Evolutionary conservation across 495 filamentous ascomycete species (phyloP).

Genomic region (Platismatia glauca): DNA sequence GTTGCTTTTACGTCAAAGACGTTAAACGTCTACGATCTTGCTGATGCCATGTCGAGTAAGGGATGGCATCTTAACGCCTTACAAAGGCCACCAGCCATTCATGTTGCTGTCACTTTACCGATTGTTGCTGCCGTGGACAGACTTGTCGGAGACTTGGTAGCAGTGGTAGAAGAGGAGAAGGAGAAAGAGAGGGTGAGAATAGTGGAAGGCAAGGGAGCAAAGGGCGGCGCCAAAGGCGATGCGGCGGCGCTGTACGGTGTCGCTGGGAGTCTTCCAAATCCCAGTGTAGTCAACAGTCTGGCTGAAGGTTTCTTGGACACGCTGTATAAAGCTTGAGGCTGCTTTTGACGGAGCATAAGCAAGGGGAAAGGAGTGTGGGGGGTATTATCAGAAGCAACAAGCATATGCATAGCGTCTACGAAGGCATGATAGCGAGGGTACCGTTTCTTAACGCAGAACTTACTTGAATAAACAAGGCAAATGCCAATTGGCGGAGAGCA

Average conservation of each 20-base stretch:
- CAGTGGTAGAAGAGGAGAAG: slow-evolving; percentile 68
- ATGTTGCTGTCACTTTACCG: slow-evolving; percentile 89
- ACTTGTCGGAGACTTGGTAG: slow-evolving; percentile 67
- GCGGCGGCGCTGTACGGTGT: slow-evolving; percentile 89
- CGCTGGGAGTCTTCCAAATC: slow-evolving; percentile 88
- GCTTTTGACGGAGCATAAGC: not conserved
- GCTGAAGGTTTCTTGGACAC: slow-evolving; percentile 90
- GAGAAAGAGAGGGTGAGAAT: slow-evolving; percentile 51
- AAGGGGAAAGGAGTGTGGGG: not conserved
- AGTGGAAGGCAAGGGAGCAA: slow-evolving; percentile 65
- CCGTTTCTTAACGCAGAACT: not conserved
- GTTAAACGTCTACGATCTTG: slow-evolving; percentile 80
- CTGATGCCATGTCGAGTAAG: slow-evolving; percentile 67
- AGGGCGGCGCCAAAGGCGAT: slow-evolving; percentile 56
- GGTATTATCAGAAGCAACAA: not conserved
- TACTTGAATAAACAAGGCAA: not conserved
- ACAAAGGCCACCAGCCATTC: slow-evolving; percentile 86
- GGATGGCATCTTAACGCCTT: slow-evolving; percentile 97
- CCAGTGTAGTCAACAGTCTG: slow-evolving; percentile 84
- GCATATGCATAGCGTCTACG: slow-evolving; percentile 10
- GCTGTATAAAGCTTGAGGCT: slow-evolving; percentile 75
- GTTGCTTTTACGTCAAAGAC: slow-evolving; percentile 73
- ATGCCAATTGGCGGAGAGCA: not conserved
- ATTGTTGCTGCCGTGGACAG: slow-evolving; percentile 70
- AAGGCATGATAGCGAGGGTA: not conserved